A percentile compares a stretch with the other conserved stretches of the same genome.
Conservation (phyloP, 176 grass and related monocot genomes). For the Eleusine coracana region DNA sequence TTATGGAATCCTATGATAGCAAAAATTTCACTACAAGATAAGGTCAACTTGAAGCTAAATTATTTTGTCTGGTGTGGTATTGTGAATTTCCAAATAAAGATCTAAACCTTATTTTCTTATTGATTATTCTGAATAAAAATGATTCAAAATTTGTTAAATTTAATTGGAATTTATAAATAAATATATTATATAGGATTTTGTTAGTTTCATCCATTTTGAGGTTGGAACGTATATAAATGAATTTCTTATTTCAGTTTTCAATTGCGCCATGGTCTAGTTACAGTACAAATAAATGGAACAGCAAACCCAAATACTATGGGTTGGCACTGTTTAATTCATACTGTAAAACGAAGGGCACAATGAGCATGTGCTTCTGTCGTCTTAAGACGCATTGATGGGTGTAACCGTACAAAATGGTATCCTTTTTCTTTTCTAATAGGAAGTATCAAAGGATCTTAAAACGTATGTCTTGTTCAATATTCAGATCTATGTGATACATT, state of each 20-base stretch:
- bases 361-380: conserved; percentile 43
- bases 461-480: conserved; percentile 9
- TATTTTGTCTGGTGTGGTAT: background rate
- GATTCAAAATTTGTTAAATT: background rate
- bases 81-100: background rate
- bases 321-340: background rate
- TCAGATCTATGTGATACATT: conserved; percentile 38
- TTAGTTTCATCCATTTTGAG: background rate
- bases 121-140: background rate
- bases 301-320: background rate
- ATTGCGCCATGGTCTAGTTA: background rate
- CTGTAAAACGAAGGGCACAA: conserved; percentile 13
- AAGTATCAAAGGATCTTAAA: conserved; percentile 36
- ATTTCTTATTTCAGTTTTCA: background rate
- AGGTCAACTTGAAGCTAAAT: conserved; percentile 25
- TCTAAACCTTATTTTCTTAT: background rate
- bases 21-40: conserved; percentile 35
- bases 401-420: conserved; percentile 36
- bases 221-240: background rate
- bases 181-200: background rate
- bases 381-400: conserved; percentile 25
- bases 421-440: background rate
- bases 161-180: background rate
- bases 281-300: background rate
- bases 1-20: conserved; percentile 49